Base-by-base conservation (phyloP, 176 grass and related monocot genomes). In the Zizania latifolia region DNA sequence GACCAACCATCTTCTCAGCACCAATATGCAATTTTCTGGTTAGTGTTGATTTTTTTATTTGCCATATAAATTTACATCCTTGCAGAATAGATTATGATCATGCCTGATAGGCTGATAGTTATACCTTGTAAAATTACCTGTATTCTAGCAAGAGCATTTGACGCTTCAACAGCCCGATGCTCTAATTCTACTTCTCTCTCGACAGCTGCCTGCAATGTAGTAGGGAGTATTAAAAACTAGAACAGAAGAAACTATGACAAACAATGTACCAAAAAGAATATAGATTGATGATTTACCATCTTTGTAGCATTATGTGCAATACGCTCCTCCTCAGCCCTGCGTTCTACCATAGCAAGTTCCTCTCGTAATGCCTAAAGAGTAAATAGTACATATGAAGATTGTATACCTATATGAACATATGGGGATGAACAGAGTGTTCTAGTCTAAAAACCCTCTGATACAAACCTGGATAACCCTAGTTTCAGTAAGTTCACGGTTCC, bases 121-220 rank as follows among this genome's bases (percentile, higher is more conserved):
- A 74, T 65, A 83, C 82, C 65, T 85, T 78, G 54, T 66, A 65
- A 86, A 76, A 83, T 82, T 95, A 99, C 96, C 91, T 99, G 96
- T 59, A 95, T 94, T 92, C 95, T 99, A 84, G 95, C 95, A 82
- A 99, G 92, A 78, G 95, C 95, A 84, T 92, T 99, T 73, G 95
- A 99, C 66, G 95, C 92, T 72, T 99, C 95, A 16, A 99, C 92
- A 82, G 95, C 95, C 51, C 95, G 92, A 76, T 99, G 95, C 54
- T 99, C 95, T 76, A 99, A 76, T 81, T 99, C 95, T 74, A 99
- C 84, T 78, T 99, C 95, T 92, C 95, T 99, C 73, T 94, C 89
- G 71, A 99, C 92, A 68, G 95, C 95, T 84, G 92, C 89, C 95
- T 99, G 87, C 68, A 70, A 82, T 71, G 76, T 85, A 57, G 71